Conservation (phyloP, 345 rosid species). For the Melaleuca quinquenervia region DNA sequence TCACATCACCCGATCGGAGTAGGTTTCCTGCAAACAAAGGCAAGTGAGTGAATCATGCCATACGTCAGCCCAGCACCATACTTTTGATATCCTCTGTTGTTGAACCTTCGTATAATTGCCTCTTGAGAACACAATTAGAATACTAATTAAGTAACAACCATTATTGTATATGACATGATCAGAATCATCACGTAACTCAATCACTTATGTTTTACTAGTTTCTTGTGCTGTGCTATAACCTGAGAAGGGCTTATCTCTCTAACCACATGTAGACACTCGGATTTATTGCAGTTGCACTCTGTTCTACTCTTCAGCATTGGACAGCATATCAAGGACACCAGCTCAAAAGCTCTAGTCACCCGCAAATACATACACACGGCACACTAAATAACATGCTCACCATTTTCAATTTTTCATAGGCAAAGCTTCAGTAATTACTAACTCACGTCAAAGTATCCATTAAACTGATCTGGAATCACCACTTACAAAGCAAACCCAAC, state of each 20-base stretch:
- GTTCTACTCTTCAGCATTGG: not conserved
- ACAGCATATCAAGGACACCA: not conserved
- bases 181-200: not conserved
- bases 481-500: not conserved
- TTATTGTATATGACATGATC: not conserved
- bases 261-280: not conserved
- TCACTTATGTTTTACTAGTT: not conserved
- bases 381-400: not conserved
- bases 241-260: not conserved
- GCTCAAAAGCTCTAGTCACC: not conserved
- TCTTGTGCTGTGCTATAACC: not conserved
- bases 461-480: not conserved
- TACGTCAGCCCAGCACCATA: not conserved
- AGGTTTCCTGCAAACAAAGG: conserved; percentile 57
- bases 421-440: not conserved
- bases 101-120: not conserved
- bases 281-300: not conserved
- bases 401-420: not conserved
- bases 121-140: not conserved
- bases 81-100: not conserved
- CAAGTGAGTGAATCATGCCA: not conserved
- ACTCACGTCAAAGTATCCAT: not conserved
- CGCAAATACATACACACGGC: not conserved
- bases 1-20: conserved; percentile 75
- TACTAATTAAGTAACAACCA: not conserved